Evolutionary conservation across 345 rosid species (phyloP).

Genomic region (Mercurialis annua): DNA sequence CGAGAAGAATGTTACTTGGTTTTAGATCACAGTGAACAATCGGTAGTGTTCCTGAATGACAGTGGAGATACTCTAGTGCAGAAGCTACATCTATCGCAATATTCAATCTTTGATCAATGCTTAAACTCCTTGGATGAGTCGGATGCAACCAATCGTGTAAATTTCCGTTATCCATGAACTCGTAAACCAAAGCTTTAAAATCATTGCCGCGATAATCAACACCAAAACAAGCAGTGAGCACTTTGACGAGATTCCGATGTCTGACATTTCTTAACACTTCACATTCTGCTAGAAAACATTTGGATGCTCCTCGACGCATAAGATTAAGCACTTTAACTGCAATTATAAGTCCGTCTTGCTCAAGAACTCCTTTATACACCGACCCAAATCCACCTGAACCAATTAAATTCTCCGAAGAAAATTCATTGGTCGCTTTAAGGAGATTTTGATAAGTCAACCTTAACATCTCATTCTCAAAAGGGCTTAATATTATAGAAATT

Average conservation of each 20-base stretch:
- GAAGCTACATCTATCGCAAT: not conserved
- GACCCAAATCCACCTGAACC: not conserved
- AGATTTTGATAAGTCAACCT: not conserved
- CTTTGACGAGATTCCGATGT: slow-evolving; percentile 13
- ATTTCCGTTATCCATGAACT: not conserved
- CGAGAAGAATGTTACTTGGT: not conserved
- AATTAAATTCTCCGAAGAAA: not conserved
- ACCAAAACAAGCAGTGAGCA: slow-evolving; percentile 1
- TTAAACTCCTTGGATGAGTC: not conserved
- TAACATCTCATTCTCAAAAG: not conserved
- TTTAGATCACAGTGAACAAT: not conserved
- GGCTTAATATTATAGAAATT: not conserved
- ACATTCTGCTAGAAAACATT: not conserved
- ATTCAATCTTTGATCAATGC: not conserved
- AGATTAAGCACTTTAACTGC: not conserved
- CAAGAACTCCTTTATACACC: not conserved
- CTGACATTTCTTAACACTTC: not conserved
- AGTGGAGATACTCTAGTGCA: not conserved
- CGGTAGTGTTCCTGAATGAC: not conserved
- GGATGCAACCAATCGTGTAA: not conserved
- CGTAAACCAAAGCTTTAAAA: slow-evolving; percentile 13
- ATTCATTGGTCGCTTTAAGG: not conserved
- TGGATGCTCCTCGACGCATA: not conserved
- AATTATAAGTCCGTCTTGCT: not conserved
- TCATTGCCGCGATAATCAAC: slow-evolving; percentile 6